Evolutionary conservation across 2,329 filamentous ascomycete genomes (phyloP).

Genomic region (Colletotrichum lupini): DNA sequence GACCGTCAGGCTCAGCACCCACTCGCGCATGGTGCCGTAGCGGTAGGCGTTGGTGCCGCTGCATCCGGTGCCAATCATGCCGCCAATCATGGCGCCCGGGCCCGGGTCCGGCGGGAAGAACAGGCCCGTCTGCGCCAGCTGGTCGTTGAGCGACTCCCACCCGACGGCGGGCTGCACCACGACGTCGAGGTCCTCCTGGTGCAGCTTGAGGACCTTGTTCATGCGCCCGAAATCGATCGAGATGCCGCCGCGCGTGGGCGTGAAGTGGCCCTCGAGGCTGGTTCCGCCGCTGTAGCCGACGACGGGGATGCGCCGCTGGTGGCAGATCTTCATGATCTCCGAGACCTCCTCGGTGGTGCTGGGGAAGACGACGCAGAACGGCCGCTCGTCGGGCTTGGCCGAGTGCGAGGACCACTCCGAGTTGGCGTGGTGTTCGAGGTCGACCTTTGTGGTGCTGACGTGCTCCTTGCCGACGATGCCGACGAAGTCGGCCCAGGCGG

Average conservation of each 20-base stretch:
- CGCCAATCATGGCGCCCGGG: constrained; percentile 91
- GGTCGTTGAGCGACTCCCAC: constrained; percentile 88
- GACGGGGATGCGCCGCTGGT: constrained; percentile 82
- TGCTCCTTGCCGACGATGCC: constrained; percentile 72
- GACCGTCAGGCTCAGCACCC: constrained; percentile 88
- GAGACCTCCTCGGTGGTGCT: constrained; percentile 84
- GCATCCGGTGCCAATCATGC: constrained; percentile 81
- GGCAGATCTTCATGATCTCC: constrained; percentile 89
- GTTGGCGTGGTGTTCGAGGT: constrained; percentile 67
- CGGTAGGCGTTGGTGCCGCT: constrained; percentile 90
- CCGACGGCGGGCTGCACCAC: constrained; percentile 84
- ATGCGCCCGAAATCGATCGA: constrained; percentile 89
- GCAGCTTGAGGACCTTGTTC: constrained; percentile 81
- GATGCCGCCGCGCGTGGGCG: constrained; percentile 83
- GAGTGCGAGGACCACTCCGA: constrained; percentile 74
- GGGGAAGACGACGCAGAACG: constrained; percentile 82
- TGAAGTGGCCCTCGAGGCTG: constrained; percentile 89
- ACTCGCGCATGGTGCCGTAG: constrained; percentile 95
- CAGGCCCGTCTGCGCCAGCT: constrained; percentile 76
- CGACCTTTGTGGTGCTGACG: constrained; percentile 68
- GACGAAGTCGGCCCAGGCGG: constrained; percentile 76
- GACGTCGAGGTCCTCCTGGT: constrained; percentile 82
- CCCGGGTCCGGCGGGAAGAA: constrained; percentile 95
- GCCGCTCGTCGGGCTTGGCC: constrained; percentile 57
- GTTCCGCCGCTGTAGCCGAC: constrained; percentile 90